Evolutionary conservation across 805 yeast species (phyloP), one percentile per base, ranked within the genome.

Genomic region (Sporopachydermia quercuum): DNA sequence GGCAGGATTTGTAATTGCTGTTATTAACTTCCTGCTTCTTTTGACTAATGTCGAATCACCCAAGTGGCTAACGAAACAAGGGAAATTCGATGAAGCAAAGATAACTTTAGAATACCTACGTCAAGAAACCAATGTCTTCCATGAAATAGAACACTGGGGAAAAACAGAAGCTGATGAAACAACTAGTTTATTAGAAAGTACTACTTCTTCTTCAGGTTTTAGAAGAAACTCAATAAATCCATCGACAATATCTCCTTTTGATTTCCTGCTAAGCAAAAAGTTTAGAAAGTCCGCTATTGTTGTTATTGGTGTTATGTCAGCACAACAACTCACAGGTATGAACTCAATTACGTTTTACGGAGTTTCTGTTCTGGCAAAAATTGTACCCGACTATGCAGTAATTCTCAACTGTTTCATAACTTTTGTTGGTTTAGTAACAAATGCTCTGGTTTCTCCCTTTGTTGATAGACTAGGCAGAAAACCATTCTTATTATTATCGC

Each of bases 271-370:
- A 1, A 60, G 66, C 14, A 59, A 71, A 0, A 65, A 57, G 36
- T 85, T 71, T 57, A 55, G 60, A 27, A 71, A 71, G 39, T 76
- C 91, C 3, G 64, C 76, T 37, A 50, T 70, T 15, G 79, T 77
- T 1, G 81, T 86, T 5, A 73, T 86, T 0, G 73, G 80, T 2
- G 68, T 85, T 14, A 71, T 87, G 65, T 61, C 78, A 15, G 78
- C 87, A 14, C 98, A 91, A 61, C 98, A 91, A 56, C 73, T 89
- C 43, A 76, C 85, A 49, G 98, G 98, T 27, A 83, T 91, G 53
- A 91, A 91, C 56, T 76, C 95, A 2, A 85, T 91, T 43, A 75
- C 89, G 15, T 84, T 89, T 54, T 91, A 89, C 56, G 98, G 98
- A 3, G 96, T 89, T 4, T 73, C 84, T 11, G 81, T 89, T 1